Evolutionary conservation across 768 basidiomycete species (phyloP).

Genomic region (Tulasnella sp.): DNA sequence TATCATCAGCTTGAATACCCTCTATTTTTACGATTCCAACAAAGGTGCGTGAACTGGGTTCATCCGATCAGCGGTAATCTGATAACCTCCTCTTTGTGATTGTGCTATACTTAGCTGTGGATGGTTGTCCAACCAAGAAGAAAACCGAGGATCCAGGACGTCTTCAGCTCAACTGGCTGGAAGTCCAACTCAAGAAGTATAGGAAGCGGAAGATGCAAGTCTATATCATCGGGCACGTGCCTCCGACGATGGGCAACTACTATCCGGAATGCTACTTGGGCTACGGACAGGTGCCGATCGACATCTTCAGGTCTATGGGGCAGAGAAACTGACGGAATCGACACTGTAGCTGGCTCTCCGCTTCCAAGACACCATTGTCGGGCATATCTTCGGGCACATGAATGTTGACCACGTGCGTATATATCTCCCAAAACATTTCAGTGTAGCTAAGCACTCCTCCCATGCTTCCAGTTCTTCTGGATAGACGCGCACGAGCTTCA

Average conservation of each 20-base stretch:
- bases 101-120: slow-evolving; percentile 52
- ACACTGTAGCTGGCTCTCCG: slow-evolving; percentile 58
- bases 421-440: not conserved
- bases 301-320: not conserved
- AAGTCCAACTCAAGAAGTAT: slow-evolving; percentile 71
- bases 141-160: slow-evolving; percentile 71
- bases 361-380: slow-evolving; percentile 84
- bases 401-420: slow-evolving; percentile 57
- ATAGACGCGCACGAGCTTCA: slow-evolving; percentile 46
- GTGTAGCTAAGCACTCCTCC: not conserved
- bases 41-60: slow-evolving; percentile 51
- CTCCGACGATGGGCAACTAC: slow-evolving; percentile 74
- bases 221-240: slow-evolving; percentile 67
- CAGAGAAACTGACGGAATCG: not conserved
- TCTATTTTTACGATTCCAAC: slow-evolving; percentile 89
- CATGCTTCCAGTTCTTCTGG: slow-evolving; percentile 39
- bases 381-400: slow-evolving; percentile 85
- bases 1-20: slow-evolving; percentile 80
- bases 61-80: not conserved
- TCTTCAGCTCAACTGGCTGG: slow-evolving; percentile 84
- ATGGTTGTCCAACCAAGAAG: slow-evolving; percentile 52
- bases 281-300: slow-evolving; percentile 22
- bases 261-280: slow-evolving; percentile 62
- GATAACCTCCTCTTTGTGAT: not conserved
- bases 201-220: slow-evolving; percentile 72